A percentile compares a stretch with the other conserved stretches of the same genome.
Conservation (phyloP, 805 yeast genomes). For the Candida sakaeoensis region DNA sequence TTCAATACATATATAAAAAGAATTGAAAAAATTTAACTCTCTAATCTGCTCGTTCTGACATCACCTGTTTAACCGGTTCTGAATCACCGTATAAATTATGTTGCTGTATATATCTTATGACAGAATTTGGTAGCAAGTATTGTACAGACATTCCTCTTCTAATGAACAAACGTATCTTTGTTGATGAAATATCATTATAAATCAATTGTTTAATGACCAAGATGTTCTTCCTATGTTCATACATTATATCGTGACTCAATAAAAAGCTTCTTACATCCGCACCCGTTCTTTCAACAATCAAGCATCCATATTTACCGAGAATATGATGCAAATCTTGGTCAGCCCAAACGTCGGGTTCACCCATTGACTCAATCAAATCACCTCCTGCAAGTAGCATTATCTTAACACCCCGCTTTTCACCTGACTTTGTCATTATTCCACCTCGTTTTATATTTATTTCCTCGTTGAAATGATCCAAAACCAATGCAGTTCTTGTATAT, state of each 20-base stretch:
- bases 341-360: slow-evolving; percentile 99
- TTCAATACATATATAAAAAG: neutral
- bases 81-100: slow-evolving; percentile 83
- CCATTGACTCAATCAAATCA: slow-evolving; percentile 96
- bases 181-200: slow-evolving; percentile 92
- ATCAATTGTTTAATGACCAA: slow-evolving; percentile 93
- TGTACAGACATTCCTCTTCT: slow-evolving; percentile 97
- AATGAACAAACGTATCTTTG: slow-evolving; percentile 87
- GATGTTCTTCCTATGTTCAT: slow-evolving; percentile 90
- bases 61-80: slow-evolving; percentile 92
- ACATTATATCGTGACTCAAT: slow-evolving; percentile 93
- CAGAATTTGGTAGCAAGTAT: slow-evolving; percentile 88
- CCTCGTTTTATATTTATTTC: slow-evolving; percentile 89
- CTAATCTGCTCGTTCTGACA: slow-evolving; percentile 28
- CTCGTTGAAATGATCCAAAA: slow-evolving; percentile 92
- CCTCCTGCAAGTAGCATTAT: slow-evolving; percentile 98
- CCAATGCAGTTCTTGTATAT: slow-evolving; percentile 92
- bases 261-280: slow-evolving; percentile 91
- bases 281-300: slow-evolving; percentile 95
- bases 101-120: slow-evolving; percentile 91
- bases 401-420: slow-evolving; percentile 75
- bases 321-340: slow-evolving; percentile 93
- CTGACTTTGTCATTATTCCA: slow-evolving; percentile 64
- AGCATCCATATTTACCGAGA: slow-evolving; percentile 91
- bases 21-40: neutral